These are phyloP conservation scores for Sporothrix phasma DNA, from an alignment of 2,329 filamentous ascomycete species.

Conservation along the genomic window DNA sequence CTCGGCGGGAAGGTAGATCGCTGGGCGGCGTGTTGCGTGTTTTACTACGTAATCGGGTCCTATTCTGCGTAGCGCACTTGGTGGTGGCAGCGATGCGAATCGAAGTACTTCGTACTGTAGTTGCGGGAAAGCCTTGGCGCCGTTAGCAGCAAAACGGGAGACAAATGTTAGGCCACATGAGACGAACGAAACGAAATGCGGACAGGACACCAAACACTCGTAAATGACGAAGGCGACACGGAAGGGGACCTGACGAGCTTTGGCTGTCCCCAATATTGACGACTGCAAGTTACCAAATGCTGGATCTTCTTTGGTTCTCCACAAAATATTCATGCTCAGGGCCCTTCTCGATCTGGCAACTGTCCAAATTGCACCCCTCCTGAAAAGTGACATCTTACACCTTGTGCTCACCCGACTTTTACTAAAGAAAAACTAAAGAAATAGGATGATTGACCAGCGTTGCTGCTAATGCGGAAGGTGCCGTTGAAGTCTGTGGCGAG, in stretches of 20 bases:
- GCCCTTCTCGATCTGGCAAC: not conserved
- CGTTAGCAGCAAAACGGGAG: too few relatives aligned
- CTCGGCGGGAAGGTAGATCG: not conserved
- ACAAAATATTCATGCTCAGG: not conserved
- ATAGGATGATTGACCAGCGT: too few relatives aligned
- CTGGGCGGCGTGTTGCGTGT: not conserved
- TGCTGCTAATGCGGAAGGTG: not conserved
- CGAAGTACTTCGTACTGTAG: too few relatives aligned
- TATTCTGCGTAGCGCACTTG: not conserved
- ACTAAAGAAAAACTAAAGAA: too few relatives aligned
- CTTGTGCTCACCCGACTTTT: not conserved
- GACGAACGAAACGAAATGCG: too few relatives aligned
- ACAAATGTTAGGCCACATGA: too few relatives aligned
- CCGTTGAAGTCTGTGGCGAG: not conserved
- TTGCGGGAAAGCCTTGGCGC: too few relatives aligned
- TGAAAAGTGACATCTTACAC: not conserved
- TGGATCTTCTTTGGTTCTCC: not conserved
- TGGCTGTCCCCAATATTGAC: too few relatives aligned
- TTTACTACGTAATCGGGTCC: not conserved
- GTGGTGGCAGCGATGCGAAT: not conserved
- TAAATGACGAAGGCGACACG: too few relatives aligned
- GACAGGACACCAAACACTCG: too few relatives aligned
- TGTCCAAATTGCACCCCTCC: not conserved
- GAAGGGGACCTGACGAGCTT: too few relatives aligned
- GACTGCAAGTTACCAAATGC: too few relatives aligned